Base-by-base conservation (phyloP, 768 basidiomycete species). In the Sarcomyxa edulis region DNA sequence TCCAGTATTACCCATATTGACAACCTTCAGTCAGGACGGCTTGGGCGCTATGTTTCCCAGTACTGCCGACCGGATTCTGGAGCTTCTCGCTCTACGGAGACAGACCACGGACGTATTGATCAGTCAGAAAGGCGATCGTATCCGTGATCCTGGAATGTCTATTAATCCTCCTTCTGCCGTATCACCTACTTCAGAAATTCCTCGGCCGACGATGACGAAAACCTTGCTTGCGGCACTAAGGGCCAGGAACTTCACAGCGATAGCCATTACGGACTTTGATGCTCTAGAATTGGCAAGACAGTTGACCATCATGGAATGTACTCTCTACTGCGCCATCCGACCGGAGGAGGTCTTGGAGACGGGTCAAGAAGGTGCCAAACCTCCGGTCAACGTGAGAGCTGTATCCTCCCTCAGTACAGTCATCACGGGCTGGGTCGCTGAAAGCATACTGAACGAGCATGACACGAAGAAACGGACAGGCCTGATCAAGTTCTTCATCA, bases 391-490 rank as follows among this genome's bases (percentile, higher is more conserved):
- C 48, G 82, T 98, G 31, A 84, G 78, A 56, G 84, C 86, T 16
- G 82, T 98, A 47, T 84, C 84, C 31, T 80, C 85, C 5, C 62
- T 97, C 55, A 95, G 91, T 55, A 98, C 93, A 10, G 78, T 84
- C 38, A 84, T 97, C 48, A 97, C 93, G 1, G 94, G 93, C 4
- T 95, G 92, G 89, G 88, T 97, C 21, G 85, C 93, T 7, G 95
- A 98, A 62, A 84, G 84, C 51, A 93, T 99, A 44, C 63, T 99
- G 34, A 82, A 82, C 50, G 95, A 99, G 63, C 74, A 69, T 37
- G 95, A 98, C 60, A 74, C 81, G 48, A 93, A 90, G 72, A 88
- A 81, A 62, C 69, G 93, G 44, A 83, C 81, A 18, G 42, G 55
- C 6, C 53, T 94, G 45, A 72, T 95, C 53, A 93, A 93, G 60